Base-by-base conservation (phyloP, 1,284 basidiomycete species). In the Ceratorhiza oryzae-sativae region DNA sequence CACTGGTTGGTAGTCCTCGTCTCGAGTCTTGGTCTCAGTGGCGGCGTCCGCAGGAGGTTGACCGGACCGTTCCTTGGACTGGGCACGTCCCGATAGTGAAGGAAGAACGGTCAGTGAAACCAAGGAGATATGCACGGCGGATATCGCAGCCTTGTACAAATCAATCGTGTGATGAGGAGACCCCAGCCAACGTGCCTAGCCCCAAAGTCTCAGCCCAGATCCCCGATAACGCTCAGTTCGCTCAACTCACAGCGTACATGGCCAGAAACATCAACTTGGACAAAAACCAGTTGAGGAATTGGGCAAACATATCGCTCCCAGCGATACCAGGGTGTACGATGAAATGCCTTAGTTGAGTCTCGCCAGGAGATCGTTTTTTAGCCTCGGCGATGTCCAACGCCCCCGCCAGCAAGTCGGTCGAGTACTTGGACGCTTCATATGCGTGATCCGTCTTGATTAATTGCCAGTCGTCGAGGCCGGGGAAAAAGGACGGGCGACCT, bases 381-480 rank as follows among this genome's bases (percentile, higher is more conserved):
- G 81, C 74, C 90, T 76, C 34, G 79, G 76, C 48, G 78, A 67
- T 71, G 74, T 83, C 90, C 42, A 96, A 83, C 65, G 85, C 81
- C 0, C 85, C 81, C 3, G 86, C 84, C 60, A 95, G 82, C 42
- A 95, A 80, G 76, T 95, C 93, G 18, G 88, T 88, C 79, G 94
- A 88, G 79, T 92, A 94, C 80, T 96, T 96, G 10, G 88, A 86
- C 8, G 84, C 84, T 75, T 91, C 86, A 78, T 96, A 97, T 0
- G 90, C 86, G 68, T 86, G 83, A 25, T 79, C 76, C 9, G 88
- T 87, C 53, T 85, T 82, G 30, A 87, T 80, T 25, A 93, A 83
- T 77, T 96, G 93, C 85, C 88, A 90, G 79, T 97, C 94, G 63
- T 77, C 75, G 3, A 80, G 77, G 71, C 88, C 84, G 73, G 63